These are phyloP conservation scores for Botrytis fragariae DNA, from an alignment of 2,329 filamentous ascomycete genomes.

Conservation along the genomic window DNA sequence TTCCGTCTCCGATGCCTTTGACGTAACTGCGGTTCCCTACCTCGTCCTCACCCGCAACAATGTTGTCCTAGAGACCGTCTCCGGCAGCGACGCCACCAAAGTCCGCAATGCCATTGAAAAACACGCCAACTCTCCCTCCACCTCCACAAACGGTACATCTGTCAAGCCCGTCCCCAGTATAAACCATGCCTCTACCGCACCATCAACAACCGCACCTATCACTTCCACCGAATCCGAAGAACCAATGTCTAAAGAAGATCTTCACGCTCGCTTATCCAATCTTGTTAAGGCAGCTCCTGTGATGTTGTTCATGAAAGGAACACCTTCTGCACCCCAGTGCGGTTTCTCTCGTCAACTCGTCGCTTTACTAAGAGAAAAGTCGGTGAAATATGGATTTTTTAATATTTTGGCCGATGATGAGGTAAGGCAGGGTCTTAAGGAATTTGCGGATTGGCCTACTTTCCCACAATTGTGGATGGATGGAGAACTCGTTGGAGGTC, in stretches of 20 bases:
- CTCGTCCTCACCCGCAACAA: constrained; percentile 78
- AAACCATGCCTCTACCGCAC: constrained; percentile 36
- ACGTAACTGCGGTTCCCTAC: constrained; percentile 92
- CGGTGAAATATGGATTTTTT: constrained; percentile 97
- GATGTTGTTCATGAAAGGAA: constrained; percentile 99
- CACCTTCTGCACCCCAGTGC: constrained; percentile 80
- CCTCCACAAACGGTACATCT: constrained; percentile 9
- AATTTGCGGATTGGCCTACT: constrained; percentile 97
- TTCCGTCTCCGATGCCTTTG: constrained; percentile 87
- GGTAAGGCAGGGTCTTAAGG: constrained; percentile 92
- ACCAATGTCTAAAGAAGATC: constrained; percentile 71
- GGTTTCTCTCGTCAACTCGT: constrained; percentile 92
- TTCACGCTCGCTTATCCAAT: constrained; percentile 76
- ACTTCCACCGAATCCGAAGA: constrained; percentile 41
- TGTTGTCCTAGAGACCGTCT: constrained; percentile 77
- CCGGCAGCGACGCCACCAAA: constrained; percentile 83
- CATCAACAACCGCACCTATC: constrained; percentile 28
- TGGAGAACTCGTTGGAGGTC: constrained; percentile 85
- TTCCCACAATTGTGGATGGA: constrained; percentile 93
- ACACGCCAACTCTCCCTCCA: constrained; percentile 43
- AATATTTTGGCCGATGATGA: constrained; percentile 98
- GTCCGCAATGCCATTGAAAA: constrained; percentile 83
- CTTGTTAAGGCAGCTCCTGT: constrained; percentile 94
- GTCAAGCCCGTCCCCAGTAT: constrained; percentile 32
- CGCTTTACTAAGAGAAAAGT: constrained; percentile 78